Conservation (phyloP, 371 early-diverging fungal genomes). For the Mucor piriformis region DNA sequence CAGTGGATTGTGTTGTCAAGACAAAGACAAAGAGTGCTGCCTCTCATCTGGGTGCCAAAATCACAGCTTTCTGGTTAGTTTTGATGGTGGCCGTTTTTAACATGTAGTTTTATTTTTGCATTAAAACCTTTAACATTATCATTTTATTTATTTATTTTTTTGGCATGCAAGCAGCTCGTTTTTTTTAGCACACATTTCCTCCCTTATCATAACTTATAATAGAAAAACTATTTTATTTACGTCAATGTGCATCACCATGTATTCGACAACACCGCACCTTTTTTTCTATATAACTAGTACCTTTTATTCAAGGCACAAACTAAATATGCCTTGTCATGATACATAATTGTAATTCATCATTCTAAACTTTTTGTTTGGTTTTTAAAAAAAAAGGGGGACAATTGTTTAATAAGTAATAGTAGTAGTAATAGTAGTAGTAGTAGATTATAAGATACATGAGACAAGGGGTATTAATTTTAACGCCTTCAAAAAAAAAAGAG, state of each 20-base stretch:
- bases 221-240: too few relatives aligned
- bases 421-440: background rate
- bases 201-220: background rate
- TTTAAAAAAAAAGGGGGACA: background rate
- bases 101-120: conserved; percentile 6
- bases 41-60: background rate
- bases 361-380: too few relatives aligned
- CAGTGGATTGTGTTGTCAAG: conserved; percentile 40
- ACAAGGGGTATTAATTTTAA: background rate
- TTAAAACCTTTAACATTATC: background rate
- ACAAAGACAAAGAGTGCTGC: conserved; percentile 22
- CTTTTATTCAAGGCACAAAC: too few relatives aligned
- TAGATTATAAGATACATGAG: background rate
- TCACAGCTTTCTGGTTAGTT: background rate
- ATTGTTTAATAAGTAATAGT: background rate
- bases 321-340: too few relatives aligned
- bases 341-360: too few relatives aligned
- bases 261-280: too few relatives aligned
- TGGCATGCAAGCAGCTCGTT: background rate
- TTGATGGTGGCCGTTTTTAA: background rate
- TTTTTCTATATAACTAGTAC: too few relatives aligned
- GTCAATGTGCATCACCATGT: background rate
- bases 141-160: background rate
- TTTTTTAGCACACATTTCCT: background rate
- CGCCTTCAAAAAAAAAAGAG: background rate